Base-by-base conservation (phyloP, 257 asterid species). In the Lycium ferocissimum region DNA sequence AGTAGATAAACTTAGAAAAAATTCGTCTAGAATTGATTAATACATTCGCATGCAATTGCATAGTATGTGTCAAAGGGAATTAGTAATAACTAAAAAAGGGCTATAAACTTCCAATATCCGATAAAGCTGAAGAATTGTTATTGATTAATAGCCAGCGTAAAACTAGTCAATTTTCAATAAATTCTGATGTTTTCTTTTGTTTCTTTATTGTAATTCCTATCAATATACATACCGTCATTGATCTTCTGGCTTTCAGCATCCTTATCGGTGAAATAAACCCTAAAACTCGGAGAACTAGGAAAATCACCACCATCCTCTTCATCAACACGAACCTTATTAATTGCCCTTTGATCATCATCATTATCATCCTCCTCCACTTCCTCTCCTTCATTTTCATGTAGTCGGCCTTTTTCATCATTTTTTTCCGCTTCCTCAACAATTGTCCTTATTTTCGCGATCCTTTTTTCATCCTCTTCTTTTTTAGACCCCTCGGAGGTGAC, bases 241-340 rank as follows among this genome's bases (percentile, higher is more conserved):
- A 47, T 79, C 37, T 70, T 57, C n/a, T 35, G 70, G 51, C 45
- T 63, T 49, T 86, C 87, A 49, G 8, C 45, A 5, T 33, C 83
- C 11, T 84, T 75, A 63, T 89, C 90, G 9, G 18, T 40, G 62
- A 88, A 89, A 66, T 88, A 92, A 18, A 90, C 86, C 47, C 91
- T 88, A 79, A 92, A 92, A 83, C 95, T 92, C 3, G 94, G 96
- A 0, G 96, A 92, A 26, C 85, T 81, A 0, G 88, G 86, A 33
- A 59, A 83, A n/a, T 61, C 84, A 8, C 37, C 83, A 8, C 37
- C 83, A 51, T 80, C 47, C 13, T 51, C 61, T n/a, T 73, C 17
- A 13, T 20, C 37, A 75, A 20, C 84, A 9, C 67, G 86, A 43
- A 53, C 15, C 63, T 67, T 84, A 7, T 86, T 85, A n/a, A 92